phyloP scores from a whole-genome alignment of 2,329 filamentous ascomycete species.

The Beauveria varroae region DNA sequence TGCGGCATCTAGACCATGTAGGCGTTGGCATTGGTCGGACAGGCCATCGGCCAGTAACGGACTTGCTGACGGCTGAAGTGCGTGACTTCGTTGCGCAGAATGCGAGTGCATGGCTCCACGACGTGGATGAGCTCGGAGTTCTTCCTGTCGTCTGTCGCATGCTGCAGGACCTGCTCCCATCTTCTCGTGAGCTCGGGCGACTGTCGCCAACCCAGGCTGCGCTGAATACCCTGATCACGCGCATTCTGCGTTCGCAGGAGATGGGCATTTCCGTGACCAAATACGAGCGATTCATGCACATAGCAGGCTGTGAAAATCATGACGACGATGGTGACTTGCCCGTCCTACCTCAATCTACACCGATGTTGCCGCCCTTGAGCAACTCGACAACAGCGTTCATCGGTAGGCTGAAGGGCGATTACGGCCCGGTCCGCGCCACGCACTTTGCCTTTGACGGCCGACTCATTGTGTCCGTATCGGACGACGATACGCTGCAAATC shows the following conservation, averaged over 20 bases:
- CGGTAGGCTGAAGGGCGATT: not conserved
- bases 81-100: not conserved
- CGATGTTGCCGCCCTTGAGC: not conserved
- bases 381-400: not conserved
- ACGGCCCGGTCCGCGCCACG: not conserved
- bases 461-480: not conserved
- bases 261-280: not conserved
- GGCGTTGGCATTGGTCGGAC: not conserved
- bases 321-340: not conserved
- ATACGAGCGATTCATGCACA: not conserved
- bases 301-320: not conserved
- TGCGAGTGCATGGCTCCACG: not conserved
- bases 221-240: not conserved
- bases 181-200: not conserved
- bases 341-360: not conserved
- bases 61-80: not conserved
- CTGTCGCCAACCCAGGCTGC: not conserved
- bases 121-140: not conserved
- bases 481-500: not conserved
- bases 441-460: not conserved
- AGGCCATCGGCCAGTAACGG: not conserved
- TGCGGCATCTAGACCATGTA: not conserved
- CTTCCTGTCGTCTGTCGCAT: not conserved
- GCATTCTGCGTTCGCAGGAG: not conserved
- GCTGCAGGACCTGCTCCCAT: not conserved